Conservation (phyloP, 768 basidiomycete species). For the Cystofilobasidium bisporidii region DNA sequence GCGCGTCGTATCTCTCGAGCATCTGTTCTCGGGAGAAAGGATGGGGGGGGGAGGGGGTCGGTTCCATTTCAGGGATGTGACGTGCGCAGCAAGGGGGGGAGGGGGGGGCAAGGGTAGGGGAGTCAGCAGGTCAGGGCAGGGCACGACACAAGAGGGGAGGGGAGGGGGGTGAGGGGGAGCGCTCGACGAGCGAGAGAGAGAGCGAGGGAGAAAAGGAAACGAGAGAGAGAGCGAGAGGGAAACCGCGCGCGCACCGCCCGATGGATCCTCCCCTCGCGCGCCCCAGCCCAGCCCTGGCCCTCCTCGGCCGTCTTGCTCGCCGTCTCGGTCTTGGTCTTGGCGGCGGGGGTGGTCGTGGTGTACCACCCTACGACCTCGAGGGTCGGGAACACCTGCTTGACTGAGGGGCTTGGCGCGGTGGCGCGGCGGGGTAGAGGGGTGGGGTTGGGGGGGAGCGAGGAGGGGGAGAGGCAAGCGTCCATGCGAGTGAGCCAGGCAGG, state of each 20-base stretch:
- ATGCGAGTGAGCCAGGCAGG: background rate
- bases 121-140: background rate
- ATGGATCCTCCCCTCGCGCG: too few species aligned
- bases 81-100: background rate
- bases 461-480: too few species aligned
- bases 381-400: slow-evolving; percentile 96
- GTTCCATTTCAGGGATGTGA: too few species aligned
- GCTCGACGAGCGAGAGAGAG: background rate
- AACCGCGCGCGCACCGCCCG: too few species aligned
- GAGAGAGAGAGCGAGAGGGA: too few species aligned
- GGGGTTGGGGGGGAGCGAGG: background rate
- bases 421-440: background rate
- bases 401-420: slow-evolving; percentile 43
- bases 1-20: slow-evolving; percentile 71
- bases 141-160: background rate
- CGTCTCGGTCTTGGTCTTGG: too few species aligned
- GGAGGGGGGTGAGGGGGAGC: too few species aligned
- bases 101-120: background rate
- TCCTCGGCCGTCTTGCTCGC: slow-evolving; percentile 53
- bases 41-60: too few species aligned
- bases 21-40: slow-evolving; percentile 52
- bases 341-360: slow-evolving; percentile 51
- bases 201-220: too few species aligned
- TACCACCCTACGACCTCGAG: slow-evolving; percentile 99
- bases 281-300: slow-evolving; percentile 76